Evolutionary conservation across 345 rosid genomes (phyloP), one percentile per base, ranked within the genome.

Genomic region (Eucalyptus curtisii): DNA sequence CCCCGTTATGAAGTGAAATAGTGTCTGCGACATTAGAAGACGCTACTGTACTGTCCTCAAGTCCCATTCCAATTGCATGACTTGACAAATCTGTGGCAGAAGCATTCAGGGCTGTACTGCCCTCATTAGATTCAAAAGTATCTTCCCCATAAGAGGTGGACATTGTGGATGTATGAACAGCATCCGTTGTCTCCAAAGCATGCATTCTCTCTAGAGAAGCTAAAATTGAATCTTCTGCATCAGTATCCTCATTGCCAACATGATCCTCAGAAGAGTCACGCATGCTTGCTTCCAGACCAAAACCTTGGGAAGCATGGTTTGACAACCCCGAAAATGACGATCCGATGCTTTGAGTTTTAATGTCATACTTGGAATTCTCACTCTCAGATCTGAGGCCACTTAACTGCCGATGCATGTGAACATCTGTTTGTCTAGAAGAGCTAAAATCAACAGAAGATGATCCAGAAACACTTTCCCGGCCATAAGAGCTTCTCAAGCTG

Each of bases 401-500:
- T 88, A 91, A 92, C 91, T 95, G 99, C 89, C 96, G 91, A 71
- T 91, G 97, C 47, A 95, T 92, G 91, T 92, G 95, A 90, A 90
- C 89, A 52, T 95, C 98, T 76, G 92, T 89, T 85, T 92, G 96
- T 90, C 96, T 94, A 89, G 92, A 92, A 87, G 97, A 95, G 92
- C 94, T 90, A 45, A 92, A 92, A 93, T 98, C 99, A 90, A 93
- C 89, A 88, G 99, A 97, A 87, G 99, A 97, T 76, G 99, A 95
- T 90, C 96, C 93, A 49, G 99, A 98, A 37, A 89, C 90, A 91
- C 96, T 98, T 44, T 94, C 94, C 90, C 93, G 93, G 86, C 97
- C 97, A 42, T 93, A 88, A 87, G 97, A 98, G 95, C 97, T 97
- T 95, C 97, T 95, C 86, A 95, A 93, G 92, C 97, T 94, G 92